phyloP scores from a whole-genome alignment of 257 asterid species.

The Osmanthus fragrans region DNA sequence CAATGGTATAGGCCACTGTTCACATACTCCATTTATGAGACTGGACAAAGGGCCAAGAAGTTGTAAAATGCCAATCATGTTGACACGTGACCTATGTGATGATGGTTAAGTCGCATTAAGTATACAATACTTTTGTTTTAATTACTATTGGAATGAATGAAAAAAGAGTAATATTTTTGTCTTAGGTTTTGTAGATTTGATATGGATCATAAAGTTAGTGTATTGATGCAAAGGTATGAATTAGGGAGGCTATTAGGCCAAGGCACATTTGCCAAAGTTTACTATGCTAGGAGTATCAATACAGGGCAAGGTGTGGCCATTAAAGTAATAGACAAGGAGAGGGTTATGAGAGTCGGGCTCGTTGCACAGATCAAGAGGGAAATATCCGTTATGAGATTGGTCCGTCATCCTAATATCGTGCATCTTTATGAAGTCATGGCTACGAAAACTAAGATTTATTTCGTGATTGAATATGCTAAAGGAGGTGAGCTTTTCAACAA shows the following conservation, averaged over 20 bases:
- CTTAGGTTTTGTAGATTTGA: constrained; percentile 19
- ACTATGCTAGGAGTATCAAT: constrained; percentile 49
- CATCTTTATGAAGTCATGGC: constrained; percentile 87
- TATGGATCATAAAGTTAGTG: constrained; percentile 51
- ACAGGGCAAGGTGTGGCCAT: constrained; percentile 79
- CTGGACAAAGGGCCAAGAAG: constrained; percentile 14
- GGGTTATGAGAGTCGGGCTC: constrained; percentile 52
- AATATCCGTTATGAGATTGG: constrained; percentile 69
- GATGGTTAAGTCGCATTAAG: constrained; percentile 41
- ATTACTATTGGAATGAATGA: constrained; percentile 10
- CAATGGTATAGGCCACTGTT: constrained; percentile 14
- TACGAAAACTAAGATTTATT: constrained; percentile 76
- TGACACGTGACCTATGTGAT: constrained; percentile 26
- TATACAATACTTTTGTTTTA: constrained; percentile 2
- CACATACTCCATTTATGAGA: constrained; percentile 14
- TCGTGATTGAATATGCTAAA: constrained; percentile 74
- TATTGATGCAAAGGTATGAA: constrained; percentile 71
- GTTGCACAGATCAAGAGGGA: constrained; percentile 71
- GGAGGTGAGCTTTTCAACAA: constrained; percentile 82
- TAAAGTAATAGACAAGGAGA: constrained; percentile 73
- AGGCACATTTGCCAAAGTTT: constrained; percentile 87
- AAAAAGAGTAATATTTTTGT: constrained; percentile 7
- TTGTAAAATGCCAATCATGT: constrained; percentile 19
- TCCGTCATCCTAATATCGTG: constrained; percentile 64
- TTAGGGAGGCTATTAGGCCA: constrained; percentile 78